Conservation (phyloP, 2,329 filamentous ascomycete genomes). For the Fusarium armeniacum region DNA sequence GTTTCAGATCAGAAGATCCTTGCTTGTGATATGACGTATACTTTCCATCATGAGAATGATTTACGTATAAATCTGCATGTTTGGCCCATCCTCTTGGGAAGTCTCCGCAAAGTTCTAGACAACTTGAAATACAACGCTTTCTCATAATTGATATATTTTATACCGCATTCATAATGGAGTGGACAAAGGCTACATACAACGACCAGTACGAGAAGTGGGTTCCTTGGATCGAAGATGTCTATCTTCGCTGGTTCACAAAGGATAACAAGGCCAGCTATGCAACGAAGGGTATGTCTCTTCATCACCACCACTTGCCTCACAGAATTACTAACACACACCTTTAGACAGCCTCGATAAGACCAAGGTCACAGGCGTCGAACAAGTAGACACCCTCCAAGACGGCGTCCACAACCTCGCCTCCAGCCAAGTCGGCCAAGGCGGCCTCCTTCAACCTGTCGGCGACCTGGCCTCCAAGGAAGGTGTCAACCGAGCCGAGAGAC, state of each 20-base stretch:
- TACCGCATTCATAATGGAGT: conserved; percentile 60
- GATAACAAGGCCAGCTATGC: conserved; percentile 83
- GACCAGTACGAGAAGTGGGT: conserved; percentile 81
- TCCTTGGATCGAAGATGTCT: conserved; percentile 81
- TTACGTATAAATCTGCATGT: conserved; percentile 30
- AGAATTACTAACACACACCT: conserved; percentile 7
- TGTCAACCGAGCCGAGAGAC: conserved; percentile 73
- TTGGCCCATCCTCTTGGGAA: background rate
- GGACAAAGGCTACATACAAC: conserved; percentile 75
- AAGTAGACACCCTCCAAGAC: conserved; percentile 78
- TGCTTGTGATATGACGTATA: conserved; percentile 45
- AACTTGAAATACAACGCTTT: background rate
- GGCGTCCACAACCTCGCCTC: conserved; percentile 73
- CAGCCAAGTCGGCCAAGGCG: conserved; percentile 77
- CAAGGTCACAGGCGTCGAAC: conserved; percentile 76
- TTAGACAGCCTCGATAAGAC: conserved; percentile 76
- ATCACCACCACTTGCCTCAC: accelerated
- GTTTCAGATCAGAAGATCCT: conserved; percentile 31
- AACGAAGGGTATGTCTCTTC: conserved; percentile 69
- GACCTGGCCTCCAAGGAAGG: conserved; percentile 74
- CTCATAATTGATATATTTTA: background rate
- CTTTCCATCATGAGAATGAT: conserved; percentile 18
- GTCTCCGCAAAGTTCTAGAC: background rate
- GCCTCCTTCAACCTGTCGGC: conserved; percentile 74
- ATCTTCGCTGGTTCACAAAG: conserved; percentile 79